phyloP scores from a whole-genome alignment of 2,329 filamentous ascomycete species.

The Fusarium concolor region DNA sequence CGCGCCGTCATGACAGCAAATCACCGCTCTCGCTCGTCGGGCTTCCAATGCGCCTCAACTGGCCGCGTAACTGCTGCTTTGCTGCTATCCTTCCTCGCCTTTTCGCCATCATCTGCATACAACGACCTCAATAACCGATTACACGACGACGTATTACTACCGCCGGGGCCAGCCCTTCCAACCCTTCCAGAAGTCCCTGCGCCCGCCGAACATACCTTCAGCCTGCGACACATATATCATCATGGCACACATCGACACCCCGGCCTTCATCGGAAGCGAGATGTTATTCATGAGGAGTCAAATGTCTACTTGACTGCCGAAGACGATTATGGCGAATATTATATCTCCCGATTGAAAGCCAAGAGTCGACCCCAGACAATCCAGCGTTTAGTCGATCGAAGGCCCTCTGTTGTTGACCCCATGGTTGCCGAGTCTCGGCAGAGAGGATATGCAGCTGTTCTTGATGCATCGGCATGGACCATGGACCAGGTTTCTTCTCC shows the following conservation, averaged over 20 bases:
- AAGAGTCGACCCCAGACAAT: slow-evolving; percentile 77
- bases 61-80: slow-evolving; percentile 72
- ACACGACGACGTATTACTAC: slow-evolving; percentile 58
- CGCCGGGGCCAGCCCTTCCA: slow-evolving; percentile 54
- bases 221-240: slow-evolving; percentile 90
- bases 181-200: slow-evolving; percentile 57
- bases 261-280: slow-evolving; percentile 78
- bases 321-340: slow-evolving; percentile 64
- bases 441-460: slow-evolving; percentile 73
- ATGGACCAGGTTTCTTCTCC: slow-evolving; percentile 82
- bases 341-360: slow-evolving; percentile 65
- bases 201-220: slow-evolving; percentile 69
- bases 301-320: slow-evolving; percentile 71
- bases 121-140: slow-evolving; percentile 51
- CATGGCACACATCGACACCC: slow-evolving; percentile 87
- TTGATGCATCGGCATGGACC: slow-evolving; percentile 83
- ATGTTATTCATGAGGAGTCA: slow-evolving; percentile 69
- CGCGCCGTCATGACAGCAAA: slow-evolving; percentile 38
- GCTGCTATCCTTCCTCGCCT: slow-evolving; percentile 74
- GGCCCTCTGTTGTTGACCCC: slow-evolving; percentile 79
- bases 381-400: slow-evolving; percentile 83
- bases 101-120: slow-evolving; percentile 59
- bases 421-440: slow-evolving; percentile 79
- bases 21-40: slow-evolving; percentile 26
- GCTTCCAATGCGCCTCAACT: slow-evolving; percentile 63